Base-by-base conservation (phyloP, 2,329 filamentous ascomycete species). In the Achaetomium macrosporum region DNA sequence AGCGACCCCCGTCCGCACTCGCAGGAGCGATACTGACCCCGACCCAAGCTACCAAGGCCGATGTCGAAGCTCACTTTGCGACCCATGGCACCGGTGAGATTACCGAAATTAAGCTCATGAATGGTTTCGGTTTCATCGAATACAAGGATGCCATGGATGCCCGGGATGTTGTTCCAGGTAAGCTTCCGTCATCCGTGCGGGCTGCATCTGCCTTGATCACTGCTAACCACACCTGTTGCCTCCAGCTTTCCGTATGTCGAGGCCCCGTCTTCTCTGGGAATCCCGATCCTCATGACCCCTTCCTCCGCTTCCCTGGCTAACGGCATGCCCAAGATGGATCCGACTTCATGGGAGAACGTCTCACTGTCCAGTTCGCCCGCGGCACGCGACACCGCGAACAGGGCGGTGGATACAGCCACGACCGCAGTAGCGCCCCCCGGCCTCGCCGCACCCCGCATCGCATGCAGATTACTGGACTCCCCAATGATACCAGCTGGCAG, bases 401-500 rank as follows among this genome's bases (percentile, higher is more conserved):
- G 53, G 71, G 72, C 64, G 69, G 67, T 58, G 47, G 51, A 41
- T 77, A 76, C 63, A 71, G 69, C 63, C 74, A 79, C 60, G 82
- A 84, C 65, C 78, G 82, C 63, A 74, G 47, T 53, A 55, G 72
- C 51, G 74, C 78, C 58, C 79, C 81, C 61, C 88, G 93, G 68
- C 93, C 93, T 61, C 87, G 93, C 68, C 90, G 93, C 71, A 99
- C 93, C 63, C 85, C 90, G 63, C 90, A 91, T 73, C 88, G 93
- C 71, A 97, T 99, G 93, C 87, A 92, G 73, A 95, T 99, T 68
- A 88, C 88, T 78, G 92, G 91, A 77, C 89, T 99, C 73, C 91
- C 92, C 71, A 85, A 83, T 76, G 92, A 97, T 80, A 99, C 93
- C 80, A 96, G 91, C 84, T 99, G 93, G 93, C 93, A 99, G 93